Evolutionary conservation across 164 flowering plant species (phyloP).

Genomic region (Macadamia integrifolia): DNA sequence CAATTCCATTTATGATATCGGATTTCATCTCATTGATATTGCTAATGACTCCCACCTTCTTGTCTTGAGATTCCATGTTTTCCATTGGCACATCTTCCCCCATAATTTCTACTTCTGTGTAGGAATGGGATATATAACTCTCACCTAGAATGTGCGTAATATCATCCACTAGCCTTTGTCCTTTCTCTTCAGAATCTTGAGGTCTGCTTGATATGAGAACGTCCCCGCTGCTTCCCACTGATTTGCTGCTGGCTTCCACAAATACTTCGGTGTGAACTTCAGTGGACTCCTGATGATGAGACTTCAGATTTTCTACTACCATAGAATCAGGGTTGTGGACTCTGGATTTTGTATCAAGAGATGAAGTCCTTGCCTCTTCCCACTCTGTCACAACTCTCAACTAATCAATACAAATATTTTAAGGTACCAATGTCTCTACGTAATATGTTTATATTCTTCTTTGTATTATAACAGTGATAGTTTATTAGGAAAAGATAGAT

Average conservation of each 20-base stretch:
- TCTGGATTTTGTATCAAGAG: neutral
- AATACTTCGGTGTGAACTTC: conserved; percentile 6
- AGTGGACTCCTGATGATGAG: conserved; percentile 13
- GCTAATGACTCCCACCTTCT: conserved; percentile 1
- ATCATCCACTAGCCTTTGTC: neutral
- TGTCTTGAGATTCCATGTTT: conserved; percentile 4
- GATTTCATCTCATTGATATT: neutral
- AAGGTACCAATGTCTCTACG: conserved; percentile 1
- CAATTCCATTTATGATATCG: neutral
- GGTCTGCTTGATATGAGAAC: neutral
- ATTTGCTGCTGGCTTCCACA: neutral
- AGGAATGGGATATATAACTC: neutral
- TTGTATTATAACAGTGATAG: neutral
- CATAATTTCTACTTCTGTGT: conserved; percentile 3
- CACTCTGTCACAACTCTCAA: conserved; percentile 19
- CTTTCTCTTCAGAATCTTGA: conserved; percentile 4
- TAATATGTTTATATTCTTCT: neutral
- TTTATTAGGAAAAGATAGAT: neutral
- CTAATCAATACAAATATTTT: conserved; percentile 7
- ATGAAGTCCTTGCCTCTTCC: neutral
- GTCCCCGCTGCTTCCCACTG: conserved; percentile 5
- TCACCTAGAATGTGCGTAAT: neutral
- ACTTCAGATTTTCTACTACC: conserved; percentile 4
- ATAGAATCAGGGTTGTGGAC: neutral
- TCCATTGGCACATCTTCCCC: neutral